These are phyloP conservation scores for Colletotrichum coccodes DNA, from an alignment of 2,329 filamentous ascomycete genomes.

Conservation along the genomic window DNA sequence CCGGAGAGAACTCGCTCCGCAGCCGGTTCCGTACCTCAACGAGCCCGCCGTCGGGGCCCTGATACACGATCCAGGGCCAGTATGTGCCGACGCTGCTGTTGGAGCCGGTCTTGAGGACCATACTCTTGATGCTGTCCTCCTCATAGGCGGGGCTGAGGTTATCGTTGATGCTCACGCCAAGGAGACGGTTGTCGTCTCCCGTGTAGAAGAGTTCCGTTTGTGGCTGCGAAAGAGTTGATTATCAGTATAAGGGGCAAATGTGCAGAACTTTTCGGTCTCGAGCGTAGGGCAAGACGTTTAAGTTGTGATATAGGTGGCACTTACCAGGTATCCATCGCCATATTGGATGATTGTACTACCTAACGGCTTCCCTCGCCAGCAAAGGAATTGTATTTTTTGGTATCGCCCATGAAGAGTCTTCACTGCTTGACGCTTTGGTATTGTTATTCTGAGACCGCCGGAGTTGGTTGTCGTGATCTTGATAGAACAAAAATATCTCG, in stretches of 20 bases:
- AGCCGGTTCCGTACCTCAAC: conserved; percentile 12
- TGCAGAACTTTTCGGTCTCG: no score
- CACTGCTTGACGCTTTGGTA: not conserved
- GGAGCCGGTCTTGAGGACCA: not conserved
- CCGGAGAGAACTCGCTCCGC: not conserved
- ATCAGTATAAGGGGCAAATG: no score
- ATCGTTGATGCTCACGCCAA: conserved; percentile 14
- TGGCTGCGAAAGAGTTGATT: not conserved
- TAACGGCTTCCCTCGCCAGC: not conserved
- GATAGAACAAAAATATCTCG: conserved; percentile 8
- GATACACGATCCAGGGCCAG: conserved; percentile 7
- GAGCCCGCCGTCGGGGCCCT: not conserved
- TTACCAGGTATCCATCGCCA: not conserved
- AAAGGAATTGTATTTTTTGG: not conserved
- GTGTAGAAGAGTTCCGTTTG: conserved; percentile 8
- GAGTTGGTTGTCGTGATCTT: not conserved
- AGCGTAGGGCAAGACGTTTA: no score
- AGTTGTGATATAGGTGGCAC: no score
- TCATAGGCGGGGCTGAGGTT: not conserved
- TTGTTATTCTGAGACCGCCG: not conserved
- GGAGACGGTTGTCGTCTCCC: not conserved
- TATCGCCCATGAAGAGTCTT: not conserved
- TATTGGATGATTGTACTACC: not conserved
- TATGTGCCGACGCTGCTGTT: conserved; percentile 1
- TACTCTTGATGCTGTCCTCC: conserved; percentile 11